Percentiles rank a stretch among this genome's conserved stretches.
phyloP scores from a whole-genome alignment of 441 rosid genomes.

The Macaranga tanarius region DNA sequence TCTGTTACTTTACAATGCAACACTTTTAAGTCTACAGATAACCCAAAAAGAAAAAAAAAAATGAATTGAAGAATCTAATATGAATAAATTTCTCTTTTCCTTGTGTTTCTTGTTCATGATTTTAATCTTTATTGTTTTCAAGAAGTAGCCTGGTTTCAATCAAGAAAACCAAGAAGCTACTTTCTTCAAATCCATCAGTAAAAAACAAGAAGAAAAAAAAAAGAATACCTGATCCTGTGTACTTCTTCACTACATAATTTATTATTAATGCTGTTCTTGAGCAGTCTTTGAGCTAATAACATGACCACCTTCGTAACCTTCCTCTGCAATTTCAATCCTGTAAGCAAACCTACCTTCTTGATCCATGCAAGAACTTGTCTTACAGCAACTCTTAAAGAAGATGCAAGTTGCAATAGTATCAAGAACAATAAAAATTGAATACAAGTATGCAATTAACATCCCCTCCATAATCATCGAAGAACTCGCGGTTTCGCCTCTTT shows the following conservation, averaged over 20 bases:
- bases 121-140: not conserved
- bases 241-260: not conserved
- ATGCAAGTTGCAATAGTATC: constrained; percentile 52
- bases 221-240: constrained; percentile 8
- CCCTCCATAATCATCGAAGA: constrained; percentile 46
- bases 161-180: not conserved
- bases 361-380: constrained; percentile 18
- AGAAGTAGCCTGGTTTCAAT: not conserved
- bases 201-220: not conserved
- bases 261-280: constrained; percentile 23
- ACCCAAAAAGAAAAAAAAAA: not conserved
- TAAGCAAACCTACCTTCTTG: constrained; percentile 29
- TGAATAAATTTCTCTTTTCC: not conserved
- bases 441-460: constrained; percentile 56
- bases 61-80: not conserved
- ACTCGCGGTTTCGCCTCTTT: constrained; percentile 21
- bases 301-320: constrained; percentile 15
- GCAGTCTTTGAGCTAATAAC: constrained; percentile 30
- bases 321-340: constrained; percentile 33
- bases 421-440: constrained; percentile 61
- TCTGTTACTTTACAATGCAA: not conserved
- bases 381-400: constrained; percentile 66
- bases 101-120: not conserved
- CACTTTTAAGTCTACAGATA: not conserved
- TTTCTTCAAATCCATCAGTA: not conserved